Evolutionary conservation across 2,329 filamentous ascomycete species (phyloP).

Genomic region (Rachicladosporium sp.): DNA sequence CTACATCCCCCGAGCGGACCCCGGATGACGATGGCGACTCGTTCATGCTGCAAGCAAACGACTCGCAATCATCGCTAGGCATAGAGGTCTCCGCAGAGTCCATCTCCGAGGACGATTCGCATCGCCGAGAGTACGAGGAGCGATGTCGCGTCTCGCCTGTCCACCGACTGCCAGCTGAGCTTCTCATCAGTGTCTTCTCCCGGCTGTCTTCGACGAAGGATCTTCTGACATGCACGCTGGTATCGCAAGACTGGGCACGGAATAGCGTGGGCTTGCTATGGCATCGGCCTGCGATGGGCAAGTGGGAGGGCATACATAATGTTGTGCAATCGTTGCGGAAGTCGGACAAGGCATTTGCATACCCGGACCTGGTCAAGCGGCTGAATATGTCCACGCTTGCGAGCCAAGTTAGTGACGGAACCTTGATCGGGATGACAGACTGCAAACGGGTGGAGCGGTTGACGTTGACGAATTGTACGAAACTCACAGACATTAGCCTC

Average conservation of each 20-base stretch:
- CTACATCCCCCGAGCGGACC: conserved; percentile 60
- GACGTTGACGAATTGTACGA: conserved; percentile 79
- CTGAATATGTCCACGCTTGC: conserved; percentile 77
- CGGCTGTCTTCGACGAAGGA: conserved; percentile 64
- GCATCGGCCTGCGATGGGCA: conserved; percentile 85
- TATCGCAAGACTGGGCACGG: conserved; percentile 85
- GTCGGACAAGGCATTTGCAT: conserved; percentile 69
- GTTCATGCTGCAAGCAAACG: conserved; percentile 69
- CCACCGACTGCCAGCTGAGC: conserved; percentile 78
- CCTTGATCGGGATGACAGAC: conserved; percentile 63
- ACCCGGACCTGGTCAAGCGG: conserved; percentile 80
- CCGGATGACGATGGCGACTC: conserved; percentile 92
- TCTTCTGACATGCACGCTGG: conserved; percentile 77
- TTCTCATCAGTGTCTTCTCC: conserved; percentile 84
- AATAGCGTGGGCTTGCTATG: conserved; percentile 89
- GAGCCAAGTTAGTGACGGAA: conserved; percentile 74
- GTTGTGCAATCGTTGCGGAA: conserved; percentile 70
- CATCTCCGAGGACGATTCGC: conserved; percentile 55
- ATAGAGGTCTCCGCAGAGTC: conserved; percentile 42
- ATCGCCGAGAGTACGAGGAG: conserved; percentile 42
- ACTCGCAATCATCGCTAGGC: conserved; percentile 84
- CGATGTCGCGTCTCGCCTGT: conserved; percentile 64
- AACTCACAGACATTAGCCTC: conserved; percentile 73
- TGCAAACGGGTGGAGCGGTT: conserved; percentile 89
- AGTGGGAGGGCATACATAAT: conserved; percentile 65